Evolutionary conservation across 2,329 filamentous ascomycete genomes (phyloP), one percentile per base, ranked within the genome.

Genomic region (Phaeosphaeriaceae sp.): DNA sequence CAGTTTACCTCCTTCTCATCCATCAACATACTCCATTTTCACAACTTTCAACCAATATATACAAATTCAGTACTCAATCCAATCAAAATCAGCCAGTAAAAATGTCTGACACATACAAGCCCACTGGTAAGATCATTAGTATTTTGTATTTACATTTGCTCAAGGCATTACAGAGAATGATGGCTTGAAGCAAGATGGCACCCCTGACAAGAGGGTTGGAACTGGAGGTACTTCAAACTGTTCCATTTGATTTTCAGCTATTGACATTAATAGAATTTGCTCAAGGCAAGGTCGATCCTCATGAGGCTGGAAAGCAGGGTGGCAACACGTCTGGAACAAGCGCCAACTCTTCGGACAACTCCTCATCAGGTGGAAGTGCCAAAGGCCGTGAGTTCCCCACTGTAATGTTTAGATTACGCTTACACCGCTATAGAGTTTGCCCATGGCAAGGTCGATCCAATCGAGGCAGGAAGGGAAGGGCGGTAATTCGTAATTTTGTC

Each of bases 381-480:
- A 47, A 43, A 21, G 42, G 50, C 6, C 40, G 46, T 32, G 36
- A 39, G 46, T 48, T 29, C 13, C 11, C 7, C 11, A 26, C 7
- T 3, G 6, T 1, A 26, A 6, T 26, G 3, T 8, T 26, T 26
- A 7, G 3, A 26, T 26, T 11, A 3, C 6, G 23, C 23, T 26
- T 26, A 26, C 23, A 7, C 3, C 26, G n/a, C 15, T 16, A 15
- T 29, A 52, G 50, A 54, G 18, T 54, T 54, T 20, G 50, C 50
- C 8, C 46, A 50, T 38, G 46, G 50, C n/a, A 54, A 54, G 46
- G 50, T 50, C 13, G 50, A 56, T 7, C 50, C 50, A 16, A 41
- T 54, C 5, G 54, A 58, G 42, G 48, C 54, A 34, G 54, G 50
- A 21, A 50, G 48, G 47, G 50, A 58, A n/a, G 43, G 54, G 53